Evolutionary conservation across 2,329 filamentous ascomycete species (phyloP), one percentile per base, ranked within the genome.

Genomic region (Trichocomaceae sp.): DNA sequence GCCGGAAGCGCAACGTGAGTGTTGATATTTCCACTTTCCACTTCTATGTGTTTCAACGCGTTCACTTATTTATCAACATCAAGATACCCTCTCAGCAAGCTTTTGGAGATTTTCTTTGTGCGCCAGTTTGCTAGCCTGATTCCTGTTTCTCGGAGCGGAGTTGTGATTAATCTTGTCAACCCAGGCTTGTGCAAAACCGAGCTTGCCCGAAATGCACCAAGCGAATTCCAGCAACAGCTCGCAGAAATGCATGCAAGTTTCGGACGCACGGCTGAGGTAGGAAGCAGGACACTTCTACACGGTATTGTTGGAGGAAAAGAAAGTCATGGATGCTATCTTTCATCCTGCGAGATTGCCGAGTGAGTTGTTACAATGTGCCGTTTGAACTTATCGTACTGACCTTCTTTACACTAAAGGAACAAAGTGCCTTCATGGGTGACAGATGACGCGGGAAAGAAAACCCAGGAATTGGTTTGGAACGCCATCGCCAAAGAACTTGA

Each of bases 11-110:
- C 23, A 20, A 58, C 57, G 60, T 53, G 10, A 35, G 50, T 20
- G 56, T 42, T 26, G 47, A 57, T 29, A 35, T 15, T 15, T 13
- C 31, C 31, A 13, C 12, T 44, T 12, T 7, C 31, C 31, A 13
- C 12, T 44, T 12, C 9, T 17, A 13, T 20, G 22, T 50, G 1
- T 42, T 42, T 15, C 17, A 29, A n/a, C 17, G 6, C 39, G 49
- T 37, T 26, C 19, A 29, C 37, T 44, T 19, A 47, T 54, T 22
- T 2, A 31, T n/a, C 3, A 3, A 22, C 15, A 10, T 33, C 2
- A 33, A 61, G 64, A 47, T 72, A 72, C 50, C 64, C 65, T 26
- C 58, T 70, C 23, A 69, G 68, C 20, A 72, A 71, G 59, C 61
- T 72, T 17, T 58, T 72, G 51, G 66, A 69, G 47, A 61, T 69